Conservation (phyloP, 768 basidiomycete species). For the Cyathus striatus region DNA sequence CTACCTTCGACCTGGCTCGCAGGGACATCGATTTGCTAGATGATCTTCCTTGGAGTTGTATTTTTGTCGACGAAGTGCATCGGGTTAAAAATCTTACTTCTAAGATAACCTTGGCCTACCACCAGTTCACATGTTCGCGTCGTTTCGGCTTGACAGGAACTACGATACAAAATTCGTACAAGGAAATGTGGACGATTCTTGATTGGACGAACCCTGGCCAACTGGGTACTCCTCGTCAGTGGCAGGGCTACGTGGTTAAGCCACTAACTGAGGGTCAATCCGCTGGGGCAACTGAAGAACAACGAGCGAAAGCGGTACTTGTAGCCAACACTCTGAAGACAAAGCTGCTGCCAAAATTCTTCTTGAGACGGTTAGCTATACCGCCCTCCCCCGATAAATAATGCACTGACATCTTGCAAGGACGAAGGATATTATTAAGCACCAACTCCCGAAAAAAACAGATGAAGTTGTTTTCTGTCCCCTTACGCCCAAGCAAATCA, state of each 20-base stretch:
- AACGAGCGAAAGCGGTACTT: slow-evolving; percentile 49
- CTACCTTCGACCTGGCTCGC: slow-evolving; percentile 72
- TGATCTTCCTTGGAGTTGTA: slow-evolving; percentile 62
- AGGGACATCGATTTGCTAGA: slow-evolving; percentile 66
- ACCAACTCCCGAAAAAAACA: slow-evolving; percentile 77
- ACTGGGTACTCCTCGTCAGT: slow-evolving; percentile 69
- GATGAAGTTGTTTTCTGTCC: slow-evolving; percentile 96
- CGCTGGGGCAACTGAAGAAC: slow-evolving; percentile 54
- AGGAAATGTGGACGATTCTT: slow-evolving; percentile 88
- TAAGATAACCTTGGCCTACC: slow-evolving; percentile 62
- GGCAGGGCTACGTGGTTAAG: slow-evolving; percentile 66
- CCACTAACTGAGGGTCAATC: slow-evolving; percentile 71
- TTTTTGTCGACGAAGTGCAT: slow-evolving; percentile 90
- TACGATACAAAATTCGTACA: slow-evolving; percentile 78
- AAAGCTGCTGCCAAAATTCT: slow-evolving; percentile 75
- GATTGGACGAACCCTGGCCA: slow-evolving; percentile 87
- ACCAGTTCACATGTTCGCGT: slow-evolving; percentile 56
- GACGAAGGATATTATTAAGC: slow-evolving; percentile 71
- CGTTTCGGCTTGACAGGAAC: slow-evolving; percentile 90
- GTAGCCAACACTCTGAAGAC: slow-evolving; percentile 61
- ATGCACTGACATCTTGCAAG: slow-evolving; percentile 26
- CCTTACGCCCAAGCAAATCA: slow-evolving; percentile 62
- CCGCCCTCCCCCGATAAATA: not conserved
- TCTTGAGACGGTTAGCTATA: slow-evolving; percentile 61
- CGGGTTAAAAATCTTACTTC: slow-evolving; percentile 76